A percentile compares a stretch with the other conserved stretches of the same genome.
These are phyloP conservation scores for Hibiscus mutabilis DNA, from an alignment of 345 rosid species.

Conservation along the genomic window DNA sequence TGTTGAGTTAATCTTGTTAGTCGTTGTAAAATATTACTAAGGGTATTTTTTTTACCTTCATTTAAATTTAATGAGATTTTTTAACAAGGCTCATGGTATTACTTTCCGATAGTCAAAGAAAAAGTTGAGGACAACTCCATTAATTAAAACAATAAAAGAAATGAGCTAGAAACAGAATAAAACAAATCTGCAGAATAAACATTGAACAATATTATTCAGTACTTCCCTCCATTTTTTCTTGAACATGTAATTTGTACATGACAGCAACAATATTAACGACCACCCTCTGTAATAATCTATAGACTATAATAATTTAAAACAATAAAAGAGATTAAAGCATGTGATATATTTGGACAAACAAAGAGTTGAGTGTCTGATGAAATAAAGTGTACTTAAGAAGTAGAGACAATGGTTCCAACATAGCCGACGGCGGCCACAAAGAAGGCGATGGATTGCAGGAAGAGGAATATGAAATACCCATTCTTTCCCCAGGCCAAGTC, in stretches of 20 bases:
- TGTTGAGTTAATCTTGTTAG: too few species aligned
- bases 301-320: neutral
- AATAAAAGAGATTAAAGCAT: neutral
- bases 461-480: slow-evolving; percentile 53
- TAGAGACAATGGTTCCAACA: slow-evolving; percentile 60
- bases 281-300: too few species aligned
- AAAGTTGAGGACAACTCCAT: too few species aligned
- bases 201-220: neutral
- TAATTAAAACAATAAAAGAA: too few species aligned
- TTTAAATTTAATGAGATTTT: too few species aligned
- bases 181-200: neutral
- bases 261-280: neutral
- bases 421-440: slow-evolving; percentile 68
- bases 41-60: too few species aligned
- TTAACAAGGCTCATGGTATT: too few species aligned
- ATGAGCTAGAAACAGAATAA: too few species aligned
- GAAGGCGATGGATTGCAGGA: slow-evolving; percentile 64
- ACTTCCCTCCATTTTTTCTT: neutral
- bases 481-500: slow-evolving; percentile 53
- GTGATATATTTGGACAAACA: neutral
- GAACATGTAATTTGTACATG: neutral
- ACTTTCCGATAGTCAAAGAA: too few species aligned
- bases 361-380: neutral
- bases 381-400: slow-evolving; percentile 16
- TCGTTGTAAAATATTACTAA: too few species aligned